These are phyloP conservation scores for Wallacemonas collosoma DNA, from an alignment of 208 protist genomes.

Conservation along the genomic window DNA sequence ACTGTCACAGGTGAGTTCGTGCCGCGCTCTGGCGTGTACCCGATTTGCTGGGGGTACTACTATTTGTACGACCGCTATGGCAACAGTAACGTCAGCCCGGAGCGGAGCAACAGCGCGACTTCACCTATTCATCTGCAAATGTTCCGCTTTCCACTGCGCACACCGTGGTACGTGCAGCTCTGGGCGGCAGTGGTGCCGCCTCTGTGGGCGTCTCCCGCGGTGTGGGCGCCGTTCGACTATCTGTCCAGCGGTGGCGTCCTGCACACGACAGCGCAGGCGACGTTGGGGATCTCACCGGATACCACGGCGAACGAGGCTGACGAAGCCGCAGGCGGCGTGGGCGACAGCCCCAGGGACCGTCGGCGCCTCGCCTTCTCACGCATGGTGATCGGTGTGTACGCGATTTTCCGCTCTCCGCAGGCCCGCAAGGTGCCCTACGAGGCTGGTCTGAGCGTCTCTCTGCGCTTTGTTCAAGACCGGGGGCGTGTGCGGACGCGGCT, in stretches of 20 bases:
- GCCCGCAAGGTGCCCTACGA: constrained; percentile 70
- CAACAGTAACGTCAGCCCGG: constrained; percentile 19
- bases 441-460: constrained; percentile 33
- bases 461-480: constrained; percentile 23
- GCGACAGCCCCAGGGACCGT: too few species aligned
- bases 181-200: constrained; percentile 46
- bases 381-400: constrained; percentile 42
- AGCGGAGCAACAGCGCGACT: not conserved
- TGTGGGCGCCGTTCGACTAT: constrained; percentile 23
- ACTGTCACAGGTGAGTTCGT: constrained; percentile 63
- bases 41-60: constrained; percentile 82
- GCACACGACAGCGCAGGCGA: not conserved
- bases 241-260: constrained; percentile 7
- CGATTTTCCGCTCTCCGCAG: constrained; percentile 41
- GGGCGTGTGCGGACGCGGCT: constrained; percentile 19
- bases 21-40: constrained; percentile 51
- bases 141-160: constrained; percentile 70
- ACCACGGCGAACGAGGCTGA: not conserved
- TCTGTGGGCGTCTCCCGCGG: constrained; percentile 27
- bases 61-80: constrained; percentile 64
- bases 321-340: not conserved
- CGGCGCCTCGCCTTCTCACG: too few species aligned
- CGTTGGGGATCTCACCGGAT: too few species aligned
- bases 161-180: constrained; percentile 52
- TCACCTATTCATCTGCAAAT: constrained; percentile 60